Evolutionary conservation across 306 rosid genomes (phyloP).

Genomic region (Vigna reflexopilosa): DNA sequence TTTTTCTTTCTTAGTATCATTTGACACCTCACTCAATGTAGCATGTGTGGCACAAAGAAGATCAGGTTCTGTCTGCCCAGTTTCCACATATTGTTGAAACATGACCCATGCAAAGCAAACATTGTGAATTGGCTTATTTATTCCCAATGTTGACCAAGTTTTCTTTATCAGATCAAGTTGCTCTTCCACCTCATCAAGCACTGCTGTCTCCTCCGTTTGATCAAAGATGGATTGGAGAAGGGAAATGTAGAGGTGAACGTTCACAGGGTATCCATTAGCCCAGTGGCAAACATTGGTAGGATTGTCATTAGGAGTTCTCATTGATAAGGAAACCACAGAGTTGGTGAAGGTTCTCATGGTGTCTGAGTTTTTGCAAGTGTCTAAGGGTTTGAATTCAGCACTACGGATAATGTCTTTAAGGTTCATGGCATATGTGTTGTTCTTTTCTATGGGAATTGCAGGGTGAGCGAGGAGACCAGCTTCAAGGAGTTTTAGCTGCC

Average conservation of each 20-base stretch:
- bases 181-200: slow-evolving; percentile 92
- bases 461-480: slow-evolving; percentile 85
- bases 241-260: slow-evolving; percentile 70
- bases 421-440: slow-evolving; percentile 66
- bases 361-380: slow-evolving; percentile 84
- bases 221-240: slow-evolving; percentile 81
- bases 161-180: slow-evolving; percentile 85
- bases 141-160: slow-evolving; percentile 86
- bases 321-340: slow-evolving; percentile 71
- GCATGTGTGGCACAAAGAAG: slow-evolving; percentile 81
- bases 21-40: slow-evolving; percentile 73
- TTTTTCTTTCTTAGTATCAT: slow-evolving; percentile 65
- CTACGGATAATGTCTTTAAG: slow-evolving; percentile 59
- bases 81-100: slow-evolving; percentile 71
- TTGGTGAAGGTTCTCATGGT: slow-evolving; percentile 82
- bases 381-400: slow-evolving; percentile 60
- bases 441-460: slow-evolving; percentile 64
- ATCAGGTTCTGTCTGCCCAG: slow-evolving; percentile 73
- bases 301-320: slow-evolving; percentile 62
- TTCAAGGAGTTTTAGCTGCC: slow-evolving; percentile 85
- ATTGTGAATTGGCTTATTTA: slow-evolving; percentile 72
- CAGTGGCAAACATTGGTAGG: slow-evolving; percentile 86
- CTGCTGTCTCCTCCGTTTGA: slow-evolving; percentile 68
- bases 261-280: slow-evolving; percentile 93
- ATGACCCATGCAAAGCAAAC: slow-evolving; percentile 79